Percentiles rank a stretch among this genome's conserved stretches.
These are phyloP conservation scores for Sesbania bispinosa DNA, from an alignment of 306 rosid genomes.

Conservation along the genomic window DNA sequence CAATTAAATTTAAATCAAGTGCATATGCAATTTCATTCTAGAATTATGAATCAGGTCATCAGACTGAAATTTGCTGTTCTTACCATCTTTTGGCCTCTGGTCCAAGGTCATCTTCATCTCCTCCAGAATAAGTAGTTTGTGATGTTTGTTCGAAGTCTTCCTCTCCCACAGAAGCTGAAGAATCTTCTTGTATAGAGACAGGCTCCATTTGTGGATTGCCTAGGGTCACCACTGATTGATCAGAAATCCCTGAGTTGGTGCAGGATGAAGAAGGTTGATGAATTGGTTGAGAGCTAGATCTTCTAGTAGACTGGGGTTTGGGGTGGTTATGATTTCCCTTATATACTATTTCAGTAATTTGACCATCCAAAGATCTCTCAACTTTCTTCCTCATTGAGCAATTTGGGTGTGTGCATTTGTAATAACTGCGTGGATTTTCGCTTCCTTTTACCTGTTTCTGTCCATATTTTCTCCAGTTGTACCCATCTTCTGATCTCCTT, in stretches of 20 bases:
- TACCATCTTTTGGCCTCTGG: constrained; percentile 89
- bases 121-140: constrained; percentile 53
- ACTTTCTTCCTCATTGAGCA: constrained; percentile 91
- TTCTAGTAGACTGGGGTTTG: constrained; percentile 70
- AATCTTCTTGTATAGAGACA: constrained; percentile 55
- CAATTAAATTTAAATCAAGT: background rate
- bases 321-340: constrained; percentile 87
- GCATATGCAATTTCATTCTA: background rate
- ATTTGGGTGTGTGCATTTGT: constrained; percentile 67
- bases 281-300: constrained; percentile 44
- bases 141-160: constrained; percentile 71
- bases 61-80: background rate
- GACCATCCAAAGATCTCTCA: constrained; percentile 79
- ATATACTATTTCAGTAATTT: constrained; percentile 86
- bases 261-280: constrained; percentile 51
- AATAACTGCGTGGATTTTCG: constrained; percentile 89
- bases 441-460: constrained; percentile 96
- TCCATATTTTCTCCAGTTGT: constrained; percentile 93
- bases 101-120: constrained; percentile 52
- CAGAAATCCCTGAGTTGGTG: constrained; percentile 51
- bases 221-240: constrained; percentile 46
- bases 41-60: background rate
- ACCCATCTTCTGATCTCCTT: constrained; percentile 72
- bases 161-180: constrained; percentile 73
- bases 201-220: constrained; percentile 40